Conservation (phyloP, 2,329 filamentous ascomycete genomes). For the Aspergillus sp. region DNA sequence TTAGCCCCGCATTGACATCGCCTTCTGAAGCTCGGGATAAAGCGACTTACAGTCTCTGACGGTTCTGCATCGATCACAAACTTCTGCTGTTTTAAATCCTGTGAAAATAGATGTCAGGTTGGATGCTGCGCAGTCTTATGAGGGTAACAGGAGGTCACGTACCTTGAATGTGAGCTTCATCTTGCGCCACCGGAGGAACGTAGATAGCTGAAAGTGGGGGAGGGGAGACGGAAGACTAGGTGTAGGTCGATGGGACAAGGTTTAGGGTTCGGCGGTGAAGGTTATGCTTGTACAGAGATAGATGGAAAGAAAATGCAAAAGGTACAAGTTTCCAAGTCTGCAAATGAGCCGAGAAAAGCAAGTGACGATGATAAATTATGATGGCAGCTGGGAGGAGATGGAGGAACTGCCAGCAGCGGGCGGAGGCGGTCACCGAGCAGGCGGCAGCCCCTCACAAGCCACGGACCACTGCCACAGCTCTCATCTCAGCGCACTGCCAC, state of each 20-base stretch:
- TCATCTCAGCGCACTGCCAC: background rate
- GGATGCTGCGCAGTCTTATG: slow-evolving; percentile 11
- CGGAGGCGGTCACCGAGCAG: slow-evolving; percentile 17
- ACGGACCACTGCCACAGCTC: slow-evolving; percentile 3
- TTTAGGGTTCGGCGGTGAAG: background rate
- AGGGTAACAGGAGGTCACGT: slow-evolving; percentile 19
- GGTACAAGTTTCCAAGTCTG: background rate
- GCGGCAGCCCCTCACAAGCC: slow-evolving; percentile 3
- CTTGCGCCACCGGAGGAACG: slow-evolving; percentile 40
- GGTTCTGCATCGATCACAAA: slow-evolving; percentile 95
- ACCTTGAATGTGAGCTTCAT: slow-evolving; percentile 76
- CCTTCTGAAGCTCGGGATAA: slow-evolving; percentile 7
- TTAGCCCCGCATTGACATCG: slow-evolving; percentile 36
- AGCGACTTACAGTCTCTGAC: slow-evolving; percentile 73
- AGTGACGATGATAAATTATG: slow-evolving; percentile 17
- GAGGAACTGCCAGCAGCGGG: background rate
- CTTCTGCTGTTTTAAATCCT: slow-evolving; percentile 99
- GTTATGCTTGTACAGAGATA: background rate
- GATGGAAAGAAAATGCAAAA: background rate
- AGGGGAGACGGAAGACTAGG: slow-evolving; percentile 11
- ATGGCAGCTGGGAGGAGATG: slow-evolving; percentile 15
- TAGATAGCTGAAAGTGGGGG: slow-evolving; percentile 19
- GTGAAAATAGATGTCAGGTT: slow-evolving; percentile 18
- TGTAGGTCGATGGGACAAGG: background rate
- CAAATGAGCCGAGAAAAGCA: slow-evolving; percentile 7